Evolutionary conservation across 352 stramenopile species (phyloP), one percentile per base, ranked within the genome.

Genomic region (Phytopythium mirpurense): DNA sequence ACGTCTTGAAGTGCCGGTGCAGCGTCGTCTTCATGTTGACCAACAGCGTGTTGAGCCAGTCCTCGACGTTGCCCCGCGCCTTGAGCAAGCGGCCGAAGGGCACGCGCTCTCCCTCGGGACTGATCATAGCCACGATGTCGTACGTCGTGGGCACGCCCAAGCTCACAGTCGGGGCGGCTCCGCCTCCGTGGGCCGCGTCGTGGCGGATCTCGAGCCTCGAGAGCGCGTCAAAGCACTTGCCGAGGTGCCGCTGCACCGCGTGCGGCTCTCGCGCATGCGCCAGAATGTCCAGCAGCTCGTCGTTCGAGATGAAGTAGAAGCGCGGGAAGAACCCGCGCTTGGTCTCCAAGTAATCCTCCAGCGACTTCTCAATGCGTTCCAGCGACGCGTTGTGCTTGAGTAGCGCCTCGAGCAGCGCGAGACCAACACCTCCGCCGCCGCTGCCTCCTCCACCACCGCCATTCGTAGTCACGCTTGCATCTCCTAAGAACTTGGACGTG

Each of bases 301-400:
- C 85, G 56, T 94, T 93, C 31, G 81, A 88, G 46, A 96, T 84
- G 54, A 95, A 96, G 51, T 91, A 96, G 43, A 96, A 96, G 1
- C 86, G 72, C 1, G 86, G 83, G 55, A 96, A 96, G 29, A 78
- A 74, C 14, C 69, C 62, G n/a, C 86, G 83, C 43, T 96, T 96
- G 8, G 78, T 88, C 59, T 92, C 81, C 5, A 93, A 29, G 26
- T 93, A 93, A 49, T 91, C 83, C 59, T 90, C 81, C 1, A 93
- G 62, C 6, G 80, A 90, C 51, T 93, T 93, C 47, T 90, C 76
- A 29, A 91, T 84, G 21, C 63, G 68, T 24, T 93, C 83, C 2
- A 93, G 63, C 4, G 78, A 83, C 19, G 52, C 41, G 51, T 90
- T 90, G 62, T 90, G 82, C 26, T 85, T 88, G 57, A 67, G 59